Evolutionary conservation across 1,284 basidiomycete genomes (phyloP).

Genomic region (Cutaneotrichosporon sp.): DNA sequence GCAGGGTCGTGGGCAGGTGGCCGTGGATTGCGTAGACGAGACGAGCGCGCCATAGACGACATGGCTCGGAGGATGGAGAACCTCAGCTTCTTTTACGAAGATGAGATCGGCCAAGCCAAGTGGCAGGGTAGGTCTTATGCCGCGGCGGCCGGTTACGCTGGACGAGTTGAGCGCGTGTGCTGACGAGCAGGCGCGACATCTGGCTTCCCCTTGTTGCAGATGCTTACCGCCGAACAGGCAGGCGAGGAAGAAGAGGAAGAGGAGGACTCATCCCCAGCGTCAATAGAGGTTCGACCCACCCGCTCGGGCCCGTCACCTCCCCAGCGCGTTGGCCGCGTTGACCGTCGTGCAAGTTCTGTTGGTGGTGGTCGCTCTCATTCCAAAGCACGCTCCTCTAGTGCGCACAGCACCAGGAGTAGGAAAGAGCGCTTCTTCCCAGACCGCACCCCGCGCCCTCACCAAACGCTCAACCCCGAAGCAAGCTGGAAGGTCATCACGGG

Average conservation of each 20-base stretch:
- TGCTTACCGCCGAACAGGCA: conserved; percentile 59
- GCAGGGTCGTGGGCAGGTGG: conserved; percentile 14
- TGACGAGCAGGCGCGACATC: conserved; percentile 66
- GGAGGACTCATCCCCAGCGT: conserved; percentile 3
- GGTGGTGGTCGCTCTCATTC: conserved; percentile 9
- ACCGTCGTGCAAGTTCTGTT: conserved; percentile 17
- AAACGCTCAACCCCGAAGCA: conserved; percentile 63
- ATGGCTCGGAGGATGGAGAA: conserved; percentile 44
- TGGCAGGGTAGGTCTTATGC: conserved; percentile 45
- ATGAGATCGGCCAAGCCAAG: conserved; percentile 50
- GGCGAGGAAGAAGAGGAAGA: conserved; percentile 12
- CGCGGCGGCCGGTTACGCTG: no score
- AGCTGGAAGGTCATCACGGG: conserved; percentile 69
- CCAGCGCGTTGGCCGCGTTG: conserved; percentile 3
- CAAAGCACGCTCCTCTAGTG: conserved; percentile 19
- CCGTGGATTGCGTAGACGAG: conserved; percentile 7
- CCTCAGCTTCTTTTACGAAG: conserved; percentile 49
- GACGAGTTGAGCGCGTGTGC: background rate
- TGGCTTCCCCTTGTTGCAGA: conserved; percentile 74
- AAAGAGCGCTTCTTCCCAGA: conserved; percentile 55
- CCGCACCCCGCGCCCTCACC: conserved; percentile 63
- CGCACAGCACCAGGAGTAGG: conserved; percentile 22
- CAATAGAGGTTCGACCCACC: background rate
- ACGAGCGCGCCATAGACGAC: conserved; percentile 29
- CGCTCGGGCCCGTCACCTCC: conserved; percentile 10